Evolutionary conservation across 1,284 basidiomycete genomes (phyloP).

Genomic region (Mycena sp.): DNA sequence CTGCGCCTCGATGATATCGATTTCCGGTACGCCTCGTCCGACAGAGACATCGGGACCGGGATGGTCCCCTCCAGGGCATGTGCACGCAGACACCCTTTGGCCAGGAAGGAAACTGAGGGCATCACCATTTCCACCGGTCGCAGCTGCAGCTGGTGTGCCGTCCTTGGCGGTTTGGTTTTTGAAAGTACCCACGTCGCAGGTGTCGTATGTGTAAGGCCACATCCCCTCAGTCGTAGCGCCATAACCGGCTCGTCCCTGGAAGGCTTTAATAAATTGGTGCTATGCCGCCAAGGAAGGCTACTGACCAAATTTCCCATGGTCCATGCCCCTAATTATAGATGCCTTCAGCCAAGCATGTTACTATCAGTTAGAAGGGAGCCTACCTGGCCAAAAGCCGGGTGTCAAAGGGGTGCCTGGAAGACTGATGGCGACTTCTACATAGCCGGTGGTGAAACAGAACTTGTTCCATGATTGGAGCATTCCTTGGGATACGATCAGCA

Average conservation of each 20-base stretch:
- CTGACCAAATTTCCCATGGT: constrained; percentile 55
- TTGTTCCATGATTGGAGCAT: constrained; percentile 91
- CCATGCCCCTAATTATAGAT: constrained; percentile 15
- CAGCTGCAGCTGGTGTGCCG: constrained; percentile 59
- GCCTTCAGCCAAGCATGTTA: neutral
- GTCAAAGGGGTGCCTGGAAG: constrained; percentile 78
- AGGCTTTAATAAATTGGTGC: neutral
- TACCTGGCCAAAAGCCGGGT: constrained; percentile 83
- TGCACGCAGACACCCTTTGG: constrained; percentile 83
- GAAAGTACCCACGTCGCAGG: constrained; percentile 87
- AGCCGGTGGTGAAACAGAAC: constrained; percentile 83
- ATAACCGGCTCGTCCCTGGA: constrained; percentile 73
- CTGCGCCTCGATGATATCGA: constrained; percentile 84
- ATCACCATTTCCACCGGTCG: constrained; percentile 60
- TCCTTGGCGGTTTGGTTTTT: constrained; percentile 74
- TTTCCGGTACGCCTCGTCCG: constrained; percentile 88
- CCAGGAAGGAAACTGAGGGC: constrained; percentile 79
- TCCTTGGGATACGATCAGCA: constrained; percentile 47
- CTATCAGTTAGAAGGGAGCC: constrained; percentile 42
- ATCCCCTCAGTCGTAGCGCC: constrained; percentile 69
- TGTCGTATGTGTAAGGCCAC: constrained; percentile 87
- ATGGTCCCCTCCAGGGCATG: constrained; percentile 83
- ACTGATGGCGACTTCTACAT: constrained; percentile 83
- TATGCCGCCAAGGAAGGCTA: constrained; percentile 46
- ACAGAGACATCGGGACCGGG: constrained; percentile 81